phyloP scores from a whole-genome alignment of 768 basidiomycete genomes.

The Leccinum broughii region DNA sequence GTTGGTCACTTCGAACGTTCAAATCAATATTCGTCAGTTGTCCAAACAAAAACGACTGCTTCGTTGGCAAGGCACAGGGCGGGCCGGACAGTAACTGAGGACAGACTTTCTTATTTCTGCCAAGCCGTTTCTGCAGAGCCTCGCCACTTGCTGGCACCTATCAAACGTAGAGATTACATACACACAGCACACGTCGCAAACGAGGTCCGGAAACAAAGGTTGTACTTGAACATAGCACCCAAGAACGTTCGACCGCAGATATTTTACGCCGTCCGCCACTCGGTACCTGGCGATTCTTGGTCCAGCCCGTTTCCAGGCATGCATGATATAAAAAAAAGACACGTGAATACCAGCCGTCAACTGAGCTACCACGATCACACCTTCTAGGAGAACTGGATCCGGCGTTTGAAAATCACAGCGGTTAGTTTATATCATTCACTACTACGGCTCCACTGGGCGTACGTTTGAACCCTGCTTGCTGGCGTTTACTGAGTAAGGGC shows the following conservation, averaged over 20 bases:
- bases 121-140: conserved; percentile 19
- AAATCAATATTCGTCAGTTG: conserved; percentile 10
- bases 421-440: conserved; percentile 13
- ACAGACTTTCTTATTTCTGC: conserved; percentile 16
- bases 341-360: conserved; percentile 26
- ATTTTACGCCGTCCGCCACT: conserved; percentile 39
- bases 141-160: conserved; percentile 28
- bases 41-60: conserved; percentile 12
- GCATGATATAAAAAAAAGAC: conserved; percentile 13
- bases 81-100: conserved; percentile 10
- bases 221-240: conserved; percentile 23
- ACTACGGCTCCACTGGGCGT: conserved; percentile 11
- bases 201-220: conserved; percentile 16
- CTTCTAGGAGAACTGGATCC: conserved; percentile 32
- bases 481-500: conserved; percentile 3
- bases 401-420: conserved; percentile 40
- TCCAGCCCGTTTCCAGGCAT: conserved; percentile 40
- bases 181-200: conserved; percentile 21
- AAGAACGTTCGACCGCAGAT: conserved; percentile 28
- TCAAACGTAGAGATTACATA: conserved; percentile 27
- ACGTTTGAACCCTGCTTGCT: conserved; percentile 29
- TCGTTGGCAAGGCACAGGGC: conserved; percentile 20
- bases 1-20: conserved; percentile 9
- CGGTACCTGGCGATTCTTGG: conserved; percentile 30
- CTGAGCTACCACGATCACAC: conserved; percentile 24